These are phyloP conservation scores for Fusarium proliferatum DNA, from an alignment of 2,329 filamentous ascomycete genomes.

Conservation along the genomic window DNA sequence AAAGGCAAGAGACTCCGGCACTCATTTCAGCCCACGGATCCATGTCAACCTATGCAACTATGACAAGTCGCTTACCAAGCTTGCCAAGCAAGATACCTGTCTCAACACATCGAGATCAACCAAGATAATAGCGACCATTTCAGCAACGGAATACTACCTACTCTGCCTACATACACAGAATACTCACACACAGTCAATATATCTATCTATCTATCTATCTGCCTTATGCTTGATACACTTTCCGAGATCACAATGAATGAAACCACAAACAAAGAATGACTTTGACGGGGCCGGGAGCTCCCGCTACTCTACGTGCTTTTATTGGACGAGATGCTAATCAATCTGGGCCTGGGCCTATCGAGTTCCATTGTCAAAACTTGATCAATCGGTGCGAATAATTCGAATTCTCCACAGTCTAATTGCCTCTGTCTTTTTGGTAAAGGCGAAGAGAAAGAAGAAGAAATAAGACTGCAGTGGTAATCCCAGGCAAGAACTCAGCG, in stretches of 20 bases:
- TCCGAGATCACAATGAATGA: background rate
- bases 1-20: constrained; percentile 17
- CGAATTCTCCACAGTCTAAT: background rate
- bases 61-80: constrained; percentile 3
- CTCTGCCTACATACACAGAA: background rate
- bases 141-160: background rate
- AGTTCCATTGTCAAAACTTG: constrained; percentile 8
- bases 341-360: constrained; percentile 11
- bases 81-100: constrained; percentile 7
- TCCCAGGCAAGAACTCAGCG: background rate
- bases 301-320: constrained; percentile 22
- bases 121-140: background rate
- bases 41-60: constrained; percentile 16
- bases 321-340: constrained; percentile 22
- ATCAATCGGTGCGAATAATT: constrained; percentile 18
- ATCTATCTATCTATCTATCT: background rate
- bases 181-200: background rate
- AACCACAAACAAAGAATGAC: background rate
- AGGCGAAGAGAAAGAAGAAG: background rate
- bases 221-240: background rate
- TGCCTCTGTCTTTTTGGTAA: background rate
- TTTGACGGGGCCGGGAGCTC: constrained; percentile 31
- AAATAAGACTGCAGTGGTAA: background rate
- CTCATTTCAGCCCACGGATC: constrained; percentile 25
- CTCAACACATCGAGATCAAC: background rate